Evolutionary conservation across 768 basidiomycete species (phyloP).

Genomic region (Mycena belliarum): DNA sequence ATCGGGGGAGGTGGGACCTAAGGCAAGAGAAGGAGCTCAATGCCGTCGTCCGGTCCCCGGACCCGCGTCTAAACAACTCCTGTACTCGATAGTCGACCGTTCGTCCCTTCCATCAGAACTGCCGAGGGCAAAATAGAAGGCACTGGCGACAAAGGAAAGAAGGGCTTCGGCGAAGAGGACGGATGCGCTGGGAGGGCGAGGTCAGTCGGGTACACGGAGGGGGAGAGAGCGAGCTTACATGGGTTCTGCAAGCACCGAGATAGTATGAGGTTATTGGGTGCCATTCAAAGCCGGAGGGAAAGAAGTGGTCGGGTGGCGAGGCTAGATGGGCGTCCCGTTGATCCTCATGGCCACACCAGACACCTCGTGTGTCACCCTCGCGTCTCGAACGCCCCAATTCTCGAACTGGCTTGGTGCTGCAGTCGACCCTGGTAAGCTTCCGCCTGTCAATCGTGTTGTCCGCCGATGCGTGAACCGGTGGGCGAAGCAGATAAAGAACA

Average conservation of each 20-base stretch:
- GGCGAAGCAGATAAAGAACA: background rate
- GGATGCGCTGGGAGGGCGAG: no score
- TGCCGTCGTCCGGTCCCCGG: background rate
- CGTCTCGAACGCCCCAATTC: background rate
- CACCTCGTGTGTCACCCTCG: background rate
- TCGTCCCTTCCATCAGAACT: background rate
- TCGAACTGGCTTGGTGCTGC: background rate
- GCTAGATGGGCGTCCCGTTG: slow-evolving; percentile 1
- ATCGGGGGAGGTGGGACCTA: background rate
- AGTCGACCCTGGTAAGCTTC: background rate
- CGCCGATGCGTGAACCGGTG: background rate
- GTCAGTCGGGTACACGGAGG: no score
- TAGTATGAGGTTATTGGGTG: no score
- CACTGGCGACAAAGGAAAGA: no score
- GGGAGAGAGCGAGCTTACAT: no score
- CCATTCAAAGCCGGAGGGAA: no score
- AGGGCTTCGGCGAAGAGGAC: background rate
- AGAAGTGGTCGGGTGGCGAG: background rate
- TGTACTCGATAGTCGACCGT: no score
- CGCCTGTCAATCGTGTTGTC: background rate
- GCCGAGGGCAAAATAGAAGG: no score
- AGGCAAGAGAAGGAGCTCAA: background rate
- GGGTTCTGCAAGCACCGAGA: background rate
- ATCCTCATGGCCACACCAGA: background rate
- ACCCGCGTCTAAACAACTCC: background rate